These are phyloP conservation scores for Aspergillus olivimuriae DNA, from an alignment of 495 filamentous ascomycete genomes.

Conservation along the genomic window DNA sequence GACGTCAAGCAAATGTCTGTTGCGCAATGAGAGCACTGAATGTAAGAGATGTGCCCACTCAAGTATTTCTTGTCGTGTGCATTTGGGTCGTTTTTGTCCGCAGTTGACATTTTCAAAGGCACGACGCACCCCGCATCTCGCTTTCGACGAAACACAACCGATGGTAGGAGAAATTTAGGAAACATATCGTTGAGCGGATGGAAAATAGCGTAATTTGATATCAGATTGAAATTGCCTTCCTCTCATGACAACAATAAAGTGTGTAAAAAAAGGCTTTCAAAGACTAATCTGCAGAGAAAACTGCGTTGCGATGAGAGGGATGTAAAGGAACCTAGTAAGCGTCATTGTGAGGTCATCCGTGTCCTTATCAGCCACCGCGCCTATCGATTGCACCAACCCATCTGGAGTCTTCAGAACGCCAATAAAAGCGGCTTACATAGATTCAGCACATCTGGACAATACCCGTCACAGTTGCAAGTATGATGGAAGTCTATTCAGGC, in stretches of 20 bases:
- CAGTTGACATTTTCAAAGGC: constrained; percentile 9
- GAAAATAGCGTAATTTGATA: too few species aligned
- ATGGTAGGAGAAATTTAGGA: constrained; percentile 48
- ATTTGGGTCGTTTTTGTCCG: constrained; percentile 6
- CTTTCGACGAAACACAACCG: constrained; percentile 38
- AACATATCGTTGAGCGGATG: constrained; percentile 13
- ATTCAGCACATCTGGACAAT: too few species aligned
- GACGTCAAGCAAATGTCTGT: constrained; percentile 67
- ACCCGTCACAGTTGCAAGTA: too few species aligned
- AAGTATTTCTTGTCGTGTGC: constrained; percentile 35
- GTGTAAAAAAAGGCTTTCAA: not conserved
- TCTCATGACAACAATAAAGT: not conserved
- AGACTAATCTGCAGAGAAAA: not conserved
- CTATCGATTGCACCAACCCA: not conserved
- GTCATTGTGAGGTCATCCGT: constrained; percentile 13
- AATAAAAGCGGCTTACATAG: too few species aligned
- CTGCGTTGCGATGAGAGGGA: too few species aligned
- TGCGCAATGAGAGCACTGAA: constrained; percentile 70
- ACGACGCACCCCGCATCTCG: constrained; percentile 23
- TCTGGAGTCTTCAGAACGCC: too few species aligned
- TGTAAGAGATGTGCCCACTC: constrained; percentile 45
- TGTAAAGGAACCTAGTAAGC: not conserved
- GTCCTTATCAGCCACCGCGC: not conserved
- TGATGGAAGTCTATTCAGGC: too few species aligned
- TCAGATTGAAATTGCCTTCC: too few species aligned